Base-by-base conservation (phyloP, 73 alveolate genomes). In the Paramecium sonneborni region DNA sequence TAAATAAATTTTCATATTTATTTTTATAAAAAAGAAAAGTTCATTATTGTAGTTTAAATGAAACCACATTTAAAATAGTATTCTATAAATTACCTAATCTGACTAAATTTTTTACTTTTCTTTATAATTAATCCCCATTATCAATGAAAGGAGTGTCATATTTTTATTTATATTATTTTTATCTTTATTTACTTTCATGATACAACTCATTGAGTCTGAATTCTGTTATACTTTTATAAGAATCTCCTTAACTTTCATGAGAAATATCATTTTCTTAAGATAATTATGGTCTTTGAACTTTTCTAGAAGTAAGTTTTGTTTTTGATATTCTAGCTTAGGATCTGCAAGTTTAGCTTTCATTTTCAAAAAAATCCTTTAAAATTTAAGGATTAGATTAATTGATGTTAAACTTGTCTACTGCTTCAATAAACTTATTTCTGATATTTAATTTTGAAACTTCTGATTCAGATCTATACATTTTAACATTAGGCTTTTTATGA, bases 211-310 rank as follows among this genome's bases (percentile, higher is more conserved):
- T 79, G 32, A 79, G 72, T 79, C 55, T 43, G 55, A 20, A 79
- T 79, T 79, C 90, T n/a, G 90, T 79, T 11, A 79, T 26, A 79
- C 90, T 79, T 10, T 79, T 79, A 46, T 43, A 79, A 5, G 90
- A 30, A 79, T 79, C 90, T 37, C 55, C 55, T 44, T 79, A 44
- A 7, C 90, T 79, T 39, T 32, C 90, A 79, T 26, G 55, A 11
- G 86, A 72, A 8, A 39, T 79, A 46, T 43, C 76, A 24, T 21
- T 44, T 46, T 79, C 90, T 44, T 76, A 5, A 10, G 90, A 79
- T 20, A 79, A 21, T 21, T 38, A 39, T 79, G 69, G 74, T 43
- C 46, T 23, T 79, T 38, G 26, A 14, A 18, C 44, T 37, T 24
- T 57, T 37, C 55, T 57, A 2, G 12, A 3, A 7, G 6, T 37